Conservation (phyloP, 768 basidiomycete species). For the Tephrocybe sp. region DNA sequence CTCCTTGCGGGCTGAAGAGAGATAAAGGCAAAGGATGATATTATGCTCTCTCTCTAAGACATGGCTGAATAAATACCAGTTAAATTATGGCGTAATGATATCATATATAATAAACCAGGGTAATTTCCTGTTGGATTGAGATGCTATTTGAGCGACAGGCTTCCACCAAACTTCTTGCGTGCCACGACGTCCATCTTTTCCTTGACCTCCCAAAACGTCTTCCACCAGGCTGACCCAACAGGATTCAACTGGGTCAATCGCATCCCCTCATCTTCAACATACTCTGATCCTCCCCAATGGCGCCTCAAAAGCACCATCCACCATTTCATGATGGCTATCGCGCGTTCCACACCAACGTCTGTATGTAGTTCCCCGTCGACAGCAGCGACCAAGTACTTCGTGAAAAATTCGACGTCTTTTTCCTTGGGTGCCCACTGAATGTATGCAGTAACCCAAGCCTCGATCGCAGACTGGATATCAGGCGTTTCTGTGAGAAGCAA, state of each 20-base stretch:
- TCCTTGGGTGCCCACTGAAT: constrained; percentile 61
- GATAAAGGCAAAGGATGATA: too few species aligned
- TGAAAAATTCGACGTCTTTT: constrained; percentile 75
- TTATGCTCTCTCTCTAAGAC: too few species aligned
- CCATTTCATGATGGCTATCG: constrained; percentile 74
- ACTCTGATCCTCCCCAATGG: constrained; percentile 61
- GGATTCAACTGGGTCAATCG: constrained; percentile 30
- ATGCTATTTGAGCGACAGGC: constrained; percentile 53
- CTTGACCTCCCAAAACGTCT: constrained; percentile 70
- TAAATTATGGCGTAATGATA: too few species aligned
- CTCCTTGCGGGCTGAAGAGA: too few species aligned
- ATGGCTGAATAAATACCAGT: too few species aligned
- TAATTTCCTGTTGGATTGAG: too few species aligned
- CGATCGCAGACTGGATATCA: constrained; percentile 73
- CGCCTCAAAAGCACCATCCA: constrained; percentile 73
- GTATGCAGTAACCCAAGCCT: constrained; percentile 73
- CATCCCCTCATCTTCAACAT: constrained; percentile 34
- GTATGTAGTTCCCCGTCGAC: constrained; percentile 54
- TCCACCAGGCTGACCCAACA: constrained; percentile 82
- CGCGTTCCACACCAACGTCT: constrained; percentile 67
- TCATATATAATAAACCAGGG: too few species aligned
- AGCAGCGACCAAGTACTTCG: constrained; percentile 68
- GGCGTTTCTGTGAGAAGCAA: constrained; percentile 59
- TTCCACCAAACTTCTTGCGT: constrained; percentile 71
- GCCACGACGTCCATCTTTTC: constrained; percentile 63